A percentile compares a stretch with the other conserved stretches of the same genome.
Conservation (phyloP, 441 rosid species). For the Eutrema salsugineum region DNA sequence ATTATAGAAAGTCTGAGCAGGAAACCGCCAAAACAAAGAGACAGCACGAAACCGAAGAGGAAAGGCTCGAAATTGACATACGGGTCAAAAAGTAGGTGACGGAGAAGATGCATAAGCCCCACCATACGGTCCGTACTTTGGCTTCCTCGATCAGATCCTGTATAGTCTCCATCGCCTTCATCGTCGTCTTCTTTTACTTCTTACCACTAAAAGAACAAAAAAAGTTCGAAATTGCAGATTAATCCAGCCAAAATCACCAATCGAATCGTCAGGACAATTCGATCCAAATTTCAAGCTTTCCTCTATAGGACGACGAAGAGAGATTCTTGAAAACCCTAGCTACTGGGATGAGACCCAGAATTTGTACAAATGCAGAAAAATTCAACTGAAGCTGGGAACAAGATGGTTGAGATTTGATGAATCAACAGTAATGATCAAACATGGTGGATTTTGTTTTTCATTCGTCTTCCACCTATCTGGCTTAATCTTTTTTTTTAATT, state of each 20-base stretch:
- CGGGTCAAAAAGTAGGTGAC: conserved; percentile 85
- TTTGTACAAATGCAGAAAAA: neutral
- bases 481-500: neutral
- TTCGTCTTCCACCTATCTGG: conserved; percentile 3
- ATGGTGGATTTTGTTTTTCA: conserved; percentile 20
- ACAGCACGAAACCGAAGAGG: neutral
- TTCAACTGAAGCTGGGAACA: neutral
- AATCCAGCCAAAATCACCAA: neutral
- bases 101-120: conserved; percentile 74
- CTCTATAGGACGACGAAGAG: neutral
- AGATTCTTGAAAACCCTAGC: conserved; percentile 8
- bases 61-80: conserved; percentile 36
- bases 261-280: neutral
- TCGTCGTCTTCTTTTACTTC: conserved; percentile 11
- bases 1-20: neutral
- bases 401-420: conserved; percentile 19
- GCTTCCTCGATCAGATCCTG: conserved; percentile 98
- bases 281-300: conserved; percentile 13
- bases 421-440: conserved; percentile 18
- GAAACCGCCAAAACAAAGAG: neutral
- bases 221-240: neutral
- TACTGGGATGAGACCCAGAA: neutral
- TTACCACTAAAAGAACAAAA: neutral
- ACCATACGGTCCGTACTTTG: conserved; percentile 76
- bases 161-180: conserved; percentile 86